These are phyloP conservation scores for Leishmania mexicana DNA, from an alignment of 208 protist species.

Conservation along the genomic window DNA sequence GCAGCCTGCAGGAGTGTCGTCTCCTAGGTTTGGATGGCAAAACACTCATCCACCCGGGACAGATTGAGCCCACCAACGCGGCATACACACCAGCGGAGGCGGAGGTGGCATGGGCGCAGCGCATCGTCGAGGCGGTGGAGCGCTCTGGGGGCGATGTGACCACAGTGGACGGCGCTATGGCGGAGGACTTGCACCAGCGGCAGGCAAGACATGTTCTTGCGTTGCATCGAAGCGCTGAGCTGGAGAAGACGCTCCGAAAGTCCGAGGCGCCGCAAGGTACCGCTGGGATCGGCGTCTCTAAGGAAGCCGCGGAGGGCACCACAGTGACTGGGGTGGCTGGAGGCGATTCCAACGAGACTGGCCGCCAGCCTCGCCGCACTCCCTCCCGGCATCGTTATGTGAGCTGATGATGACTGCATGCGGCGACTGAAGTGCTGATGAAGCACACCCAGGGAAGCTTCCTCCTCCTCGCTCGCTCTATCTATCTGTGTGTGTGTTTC, in stretches of 20 bases:
- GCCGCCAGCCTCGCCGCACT: slow-evolving; percentile 12
- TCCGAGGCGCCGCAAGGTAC: not conserved
- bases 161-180: slow-evolving; percentile 64
- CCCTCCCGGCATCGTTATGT: slow-evolving; percentile 23
- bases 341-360: not conserved
- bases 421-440: not conserved
- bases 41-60: slow-evolving; percentile 68
- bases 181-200: slow-evolving; percentile 70
- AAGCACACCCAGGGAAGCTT: not conserved
- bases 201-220: slow-evolving; percentile 43
- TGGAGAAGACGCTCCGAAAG: slow-evolving; percentile 12
- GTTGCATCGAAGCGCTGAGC: slow-evolving; percentile 37
- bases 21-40: slow-evolving; percentile 85
- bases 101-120: slow-evolving; percentile 71
- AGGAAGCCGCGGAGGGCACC: not conserved
- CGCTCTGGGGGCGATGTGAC: slow-evolving; percentile 35
- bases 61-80: slow-evolving; percentile 69
- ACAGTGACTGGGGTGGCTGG: not conserved
- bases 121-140: slow-evolving; percentile 42
- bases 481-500: not conserved
- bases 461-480: not conserved
- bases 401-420: not conserved
- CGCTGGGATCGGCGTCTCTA: not conserved
- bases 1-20: slow-evolving; percentile 48
- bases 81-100: slow-evolving; percentile 56